Evolutionary conservation across 495 filamentous ascomycete species (phyloP).

Genomic region (Aspergillus wentii): DNA sequence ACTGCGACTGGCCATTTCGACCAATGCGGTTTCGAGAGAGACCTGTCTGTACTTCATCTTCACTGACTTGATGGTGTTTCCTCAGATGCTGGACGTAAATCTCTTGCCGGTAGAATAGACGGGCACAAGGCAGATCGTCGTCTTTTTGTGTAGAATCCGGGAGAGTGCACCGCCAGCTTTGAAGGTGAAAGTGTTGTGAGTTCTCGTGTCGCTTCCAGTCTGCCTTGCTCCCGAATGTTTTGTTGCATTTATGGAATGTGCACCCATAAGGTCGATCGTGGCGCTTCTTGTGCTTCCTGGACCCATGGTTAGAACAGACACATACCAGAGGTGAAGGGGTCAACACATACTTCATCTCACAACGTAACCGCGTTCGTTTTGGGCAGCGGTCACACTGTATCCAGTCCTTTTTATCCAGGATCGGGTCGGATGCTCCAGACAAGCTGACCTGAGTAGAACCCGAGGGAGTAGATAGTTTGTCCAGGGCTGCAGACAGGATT

Average conservation of each 20-base stretch:
- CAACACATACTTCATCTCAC: slow-evolving; percentile 67
- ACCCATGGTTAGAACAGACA: slow-evolving; percentile 18
- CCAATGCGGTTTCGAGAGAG: slow-evolving; percentile 57
- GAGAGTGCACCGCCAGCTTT: slow-evolving; percentile 70
- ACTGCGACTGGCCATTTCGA: slow-evolving; percentile 60
- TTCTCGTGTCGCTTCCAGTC: slow-evolving; percentile 98
- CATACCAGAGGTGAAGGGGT: not conserved
- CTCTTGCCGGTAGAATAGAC: slow-evolving; percentile 57
- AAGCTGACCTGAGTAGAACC: not conserved
- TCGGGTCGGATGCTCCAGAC: slow-evolving; percentile 7
- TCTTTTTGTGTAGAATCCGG: slow-evolving; percentile 29
- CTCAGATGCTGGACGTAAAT: slow-evolving; percentile 56
- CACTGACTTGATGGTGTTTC: slow-evolving; percentile 44
- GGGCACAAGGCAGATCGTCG: slow-evolving; percentile 42
- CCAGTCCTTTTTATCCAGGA: slow-evolving; percentile 28
- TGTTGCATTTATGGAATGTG: slow-evolving; percentile 68
- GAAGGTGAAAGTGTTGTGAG: slow-evolving; percentile 72
- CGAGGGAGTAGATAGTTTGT: slow-evolving; percentile 20
- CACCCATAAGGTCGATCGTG: slow-evolving; percentile 86
- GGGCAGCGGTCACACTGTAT: slow-evolving; percentile 49
- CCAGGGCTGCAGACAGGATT: slow-evolving; percentile 28
- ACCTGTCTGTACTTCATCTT: slow-evolving; percentile 37
- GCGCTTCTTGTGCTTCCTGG: slow-evolving; percentile 82
- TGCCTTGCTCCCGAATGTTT: slow-evolving; percentile 84
- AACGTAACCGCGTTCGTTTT: slow-evolving; percentile 54